These are phyloP conservation scores for Hypoxylon sp. DNA, from an alignment of 2,329 filamentous ascomycete species.

Conservation along the genomic window DNA sequence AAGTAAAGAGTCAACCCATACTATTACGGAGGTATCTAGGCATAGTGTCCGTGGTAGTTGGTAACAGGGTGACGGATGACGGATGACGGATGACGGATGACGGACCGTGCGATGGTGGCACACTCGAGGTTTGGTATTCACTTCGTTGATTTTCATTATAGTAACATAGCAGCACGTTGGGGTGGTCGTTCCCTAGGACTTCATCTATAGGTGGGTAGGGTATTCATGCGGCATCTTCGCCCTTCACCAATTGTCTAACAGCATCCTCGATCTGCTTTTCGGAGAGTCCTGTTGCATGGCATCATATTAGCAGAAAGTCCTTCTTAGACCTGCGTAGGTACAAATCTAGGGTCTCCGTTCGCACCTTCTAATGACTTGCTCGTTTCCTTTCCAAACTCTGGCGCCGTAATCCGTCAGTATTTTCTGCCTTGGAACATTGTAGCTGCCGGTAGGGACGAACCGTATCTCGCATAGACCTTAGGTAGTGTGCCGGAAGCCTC, in stretches of 20 bases:
- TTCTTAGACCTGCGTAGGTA: neutral
- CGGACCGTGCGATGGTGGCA: slow-evolving; percentile 3
- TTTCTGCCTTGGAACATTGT: slow-evolving; percentile 13
- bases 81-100: neutral
- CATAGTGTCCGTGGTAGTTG: too few relatives aligned
- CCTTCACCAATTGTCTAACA: slow-evolving; percentile 69
- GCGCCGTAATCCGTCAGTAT: slow-evolving; percentile 40
- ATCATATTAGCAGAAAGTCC: slow-evolving; percentile 13
- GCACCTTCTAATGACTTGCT: slow-evolving; percentile 69
- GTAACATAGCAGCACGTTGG: slow-evolving; percentile 20
- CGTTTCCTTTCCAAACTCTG: slow-evolving; percentile 71
- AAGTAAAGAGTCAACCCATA: neutral
- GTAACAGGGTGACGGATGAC: neutral
- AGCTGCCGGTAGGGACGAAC: slow-evolving; percentile 64
- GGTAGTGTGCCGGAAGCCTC: slow-evolving; percentile 89
- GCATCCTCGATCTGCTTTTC: slow-evolving; percentile 75
- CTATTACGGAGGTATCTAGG: neutral
- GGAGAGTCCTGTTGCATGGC: slow-evolving; percentile 60
- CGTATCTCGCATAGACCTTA: slow-evolving; percentile 92
- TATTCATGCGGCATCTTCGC: slow-evolving; percentile 48
- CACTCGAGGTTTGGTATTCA: slow-evolving; percentile 29
- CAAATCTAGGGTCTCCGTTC: neutral
- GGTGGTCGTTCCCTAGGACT: slow-evolving; percentile 14
- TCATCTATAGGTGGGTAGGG: neutral
- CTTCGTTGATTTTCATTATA: slow-evolving; percentile 29